Base-by-base conservation (phyloP, 2,329 filamentous ascomycete species). In the Ceratocystis albifundus region DNA sequence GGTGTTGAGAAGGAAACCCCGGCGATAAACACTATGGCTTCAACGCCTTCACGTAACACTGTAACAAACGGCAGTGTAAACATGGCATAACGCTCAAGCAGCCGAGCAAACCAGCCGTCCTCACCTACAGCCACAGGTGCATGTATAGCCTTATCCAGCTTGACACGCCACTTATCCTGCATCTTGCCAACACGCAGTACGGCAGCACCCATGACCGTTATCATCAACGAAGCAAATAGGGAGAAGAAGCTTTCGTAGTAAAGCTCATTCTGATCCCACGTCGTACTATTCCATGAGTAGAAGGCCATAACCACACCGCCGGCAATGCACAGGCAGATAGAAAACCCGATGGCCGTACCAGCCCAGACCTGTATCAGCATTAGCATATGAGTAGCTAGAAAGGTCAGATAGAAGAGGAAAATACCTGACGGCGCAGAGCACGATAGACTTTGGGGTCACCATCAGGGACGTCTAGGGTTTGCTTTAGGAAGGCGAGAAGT, bases 61-160 rank as follows among this genome's bases (percentile, higher is more conserved):
- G 90, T 96, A 73, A 96, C 81, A 75, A 96, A 95, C 0, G 91
- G 91, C 65, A 96, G 78, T 59, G 89, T 75, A 74, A 95, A 94
- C 88, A 96, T 90, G 72, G 86, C 84, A 73, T 96, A 94, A 74
- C 88, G 90, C 74, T 92, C 87, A 22, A 80, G 76, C 77, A 83
- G 88, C 66, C 78, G 76, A 75, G 88, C 88, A 69, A 91, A 63
- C 71, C 78, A 77, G 15, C 82, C 78, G 17, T 80, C 78, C 50
- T 74, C 74, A 12, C 82, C 77, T 12, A 81, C 77, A 50, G 73
- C 74, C 67, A 79, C 69, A 10, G 80, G 77, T 0, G 72, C 73
- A 70, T 88, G 84, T 36, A 94, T 76, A 1, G 88, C 84, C 71
- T 83, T 83, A 20, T 86, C 83, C 28, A 96, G 83, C 82, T 94